Evolutionary conservation across 345 rosid genomes (phyloP).

Genomic region (Pistacia vera): DNA sequence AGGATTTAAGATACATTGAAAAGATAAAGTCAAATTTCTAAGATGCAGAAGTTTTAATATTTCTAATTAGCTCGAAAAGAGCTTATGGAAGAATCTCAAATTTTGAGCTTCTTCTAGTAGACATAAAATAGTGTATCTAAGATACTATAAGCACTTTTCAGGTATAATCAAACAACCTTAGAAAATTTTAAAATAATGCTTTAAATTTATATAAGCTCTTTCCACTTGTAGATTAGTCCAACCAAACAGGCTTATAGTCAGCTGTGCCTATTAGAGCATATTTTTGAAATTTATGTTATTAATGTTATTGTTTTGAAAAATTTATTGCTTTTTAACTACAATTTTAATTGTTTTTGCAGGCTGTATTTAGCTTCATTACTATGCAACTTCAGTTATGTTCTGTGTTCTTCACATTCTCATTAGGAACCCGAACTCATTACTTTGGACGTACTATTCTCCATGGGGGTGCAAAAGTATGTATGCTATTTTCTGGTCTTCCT

Average conservation of each 20-base stretch:
- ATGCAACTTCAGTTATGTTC: slow-evolving; percentile 99
- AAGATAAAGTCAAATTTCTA: too few relatives aligned
- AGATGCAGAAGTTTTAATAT: too few relatives aligned
- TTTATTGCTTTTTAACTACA: not conserved
- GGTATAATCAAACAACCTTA: too few relatives aligned
- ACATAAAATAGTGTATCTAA: too few relatives aligned
- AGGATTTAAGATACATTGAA: too few relatives aligned
- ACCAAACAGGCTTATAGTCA: not conserved
- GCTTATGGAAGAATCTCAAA: too few relatives aligned
- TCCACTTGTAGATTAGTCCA: too few relatives aligned
- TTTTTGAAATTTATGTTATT: not conserved
- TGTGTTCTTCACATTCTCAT: slow-evolving; percentile 96
- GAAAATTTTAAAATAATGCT: too few relatives aligned
- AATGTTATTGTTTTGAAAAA: not conserved
- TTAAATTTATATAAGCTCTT: too few relatives aligned
- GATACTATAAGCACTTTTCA: too few relatives aligned
- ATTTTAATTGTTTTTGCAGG: slow-evolving; percentile 47
- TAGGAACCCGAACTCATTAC: slow-evolving; percentile 97
- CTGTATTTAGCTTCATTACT: slow-evolving; percentile 91
- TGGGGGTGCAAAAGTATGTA: slow-evolving; percentile 92
- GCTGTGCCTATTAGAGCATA: not conserved
- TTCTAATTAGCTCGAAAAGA: too few relatives aligned
- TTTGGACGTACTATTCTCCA: slow-evolving; percentile 99
- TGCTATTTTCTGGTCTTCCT: slow-evolving; percentile 11
- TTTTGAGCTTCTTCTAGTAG: too few relatives aligned